phyloP scores from a whole-genome alignment of 1,284 basidiomycete genomes.

The Hymenochaete sp. region DNA sequence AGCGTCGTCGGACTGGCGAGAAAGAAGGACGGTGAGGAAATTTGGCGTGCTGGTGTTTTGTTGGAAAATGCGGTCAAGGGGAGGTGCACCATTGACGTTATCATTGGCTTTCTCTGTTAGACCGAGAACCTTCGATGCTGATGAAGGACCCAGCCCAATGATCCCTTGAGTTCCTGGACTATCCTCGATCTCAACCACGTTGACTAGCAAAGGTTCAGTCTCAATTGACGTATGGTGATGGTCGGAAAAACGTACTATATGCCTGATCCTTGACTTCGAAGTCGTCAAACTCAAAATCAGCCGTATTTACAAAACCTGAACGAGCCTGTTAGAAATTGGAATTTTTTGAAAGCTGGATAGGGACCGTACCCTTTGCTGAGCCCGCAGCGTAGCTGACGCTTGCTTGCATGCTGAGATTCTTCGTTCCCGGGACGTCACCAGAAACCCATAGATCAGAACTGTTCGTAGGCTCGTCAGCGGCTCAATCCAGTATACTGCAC shows the following conservation, averaged over 20 bases:
- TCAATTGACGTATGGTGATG: neutral
- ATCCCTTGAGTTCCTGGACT: constrained; percentile 31
- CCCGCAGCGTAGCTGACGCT: constrained; percentile 46
- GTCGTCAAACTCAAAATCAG: constrained; percentile 43
- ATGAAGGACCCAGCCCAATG: constrained; percentile 45
- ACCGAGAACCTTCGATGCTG: constrained; percentile 28
- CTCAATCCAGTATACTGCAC: constrained; percentile 4
- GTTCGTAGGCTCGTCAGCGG: neutral
- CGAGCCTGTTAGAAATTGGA: constrained; percentile 8
- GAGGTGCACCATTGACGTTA: constrained; percentile 20
- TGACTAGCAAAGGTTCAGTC: constrained; percentile 27
- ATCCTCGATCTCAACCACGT: constrained; percentile 25
- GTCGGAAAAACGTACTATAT: constrained; percentile 41
- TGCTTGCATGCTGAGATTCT: constrained; percentile 35
- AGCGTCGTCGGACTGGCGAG: constrained; percentile 17
- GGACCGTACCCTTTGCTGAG: constrained; percentile 33
- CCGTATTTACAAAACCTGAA: constrained; percentile 45
- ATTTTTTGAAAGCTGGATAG: neutral
- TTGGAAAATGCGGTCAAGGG: constrained; percentile 23
- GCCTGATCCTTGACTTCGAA: constrained; percentile 49
- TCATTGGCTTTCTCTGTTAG: constrained; percentile 1
- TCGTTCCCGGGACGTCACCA: constrained; percentile 35
- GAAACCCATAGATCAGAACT: constrained; percentile 56
- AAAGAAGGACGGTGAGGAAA: constrained; percentile 22
- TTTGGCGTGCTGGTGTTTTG: constrained; percentile 23